A percentile compares a stretch with the other conserved stretches of the same genome.
Evolutionary conservation across 2,329 filamentous ascomycete genomes (phyloP).

Genomic region (Sclerotinia borealis): DNA sequence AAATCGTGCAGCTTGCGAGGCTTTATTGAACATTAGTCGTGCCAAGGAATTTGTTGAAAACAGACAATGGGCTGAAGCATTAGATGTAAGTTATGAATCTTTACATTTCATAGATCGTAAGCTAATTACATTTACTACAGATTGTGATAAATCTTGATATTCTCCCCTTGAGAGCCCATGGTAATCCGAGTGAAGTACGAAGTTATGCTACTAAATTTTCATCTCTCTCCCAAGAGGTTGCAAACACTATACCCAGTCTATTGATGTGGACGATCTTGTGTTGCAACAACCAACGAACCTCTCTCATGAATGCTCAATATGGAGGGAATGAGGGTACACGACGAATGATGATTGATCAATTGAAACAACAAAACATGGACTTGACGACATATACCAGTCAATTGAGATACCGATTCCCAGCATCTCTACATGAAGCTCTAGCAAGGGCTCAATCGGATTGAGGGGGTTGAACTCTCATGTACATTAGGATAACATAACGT

Average conservation of each 20-base stretch:
- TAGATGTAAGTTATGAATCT: constrained; percentile 53
- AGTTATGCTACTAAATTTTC: constrained; percentile 76
- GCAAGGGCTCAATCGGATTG: constrained; percentile 53
- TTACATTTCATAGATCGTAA: constrained; percentile 7
- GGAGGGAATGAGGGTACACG: constrained; percentile 64
- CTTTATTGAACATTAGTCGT: constrained; percentile 54
- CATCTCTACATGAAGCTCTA: constrained; percentile 80
- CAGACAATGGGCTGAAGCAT: constrained; percentile 52
- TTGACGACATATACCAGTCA: constrained; percentile 90
- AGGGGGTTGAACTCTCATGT: constrained; percentile 5
- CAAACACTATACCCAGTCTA: constrained; percentile 83
- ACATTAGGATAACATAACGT: neutral
- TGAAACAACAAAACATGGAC: constrained; percentile 79
- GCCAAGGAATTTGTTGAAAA: constrained; percentile 54
- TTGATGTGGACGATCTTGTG: constrained; percentile 90
- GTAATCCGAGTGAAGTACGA: constrained; percentile 74
- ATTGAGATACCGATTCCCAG: constrained; percentile 83
- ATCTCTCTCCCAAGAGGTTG: constrained; percentile 69
- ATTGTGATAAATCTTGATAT: constrained; percentile 70
- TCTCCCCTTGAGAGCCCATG: constrained; percentile 68
- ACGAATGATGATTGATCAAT: constrained; percentile 58
- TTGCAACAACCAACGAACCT: constrained; percentile 71
- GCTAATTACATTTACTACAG: constrained; percentile 39
- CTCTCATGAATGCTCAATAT: constrained; percentile 64
- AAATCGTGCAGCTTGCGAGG: constrained; percentile 52